A percentile compares a stretch with the other conserved stretches of the same genome.
Conservation (phyloP, 2,329 filamentous ascomycete genomes). For the Epichloe hybrida region DNA sequence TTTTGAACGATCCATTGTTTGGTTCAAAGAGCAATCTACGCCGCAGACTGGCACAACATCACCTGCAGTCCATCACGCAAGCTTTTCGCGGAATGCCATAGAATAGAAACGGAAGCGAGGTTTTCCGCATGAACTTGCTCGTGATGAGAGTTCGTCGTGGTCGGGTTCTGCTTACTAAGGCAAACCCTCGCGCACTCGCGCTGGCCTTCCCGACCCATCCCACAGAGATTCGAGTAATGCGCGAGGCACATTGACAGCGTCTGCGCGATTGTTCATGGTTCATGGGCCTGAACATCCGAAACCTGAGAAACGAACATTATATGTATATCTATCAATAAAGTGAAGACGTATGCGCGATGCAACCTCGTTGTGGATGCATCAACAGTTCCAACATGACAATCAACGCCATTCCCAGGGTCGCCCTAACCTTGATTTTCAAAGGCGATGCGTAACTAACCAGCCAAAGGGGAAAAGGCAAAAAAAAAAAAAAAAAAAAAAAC, state of each 20-base stretch:
- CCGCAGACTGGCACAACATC: background rate
- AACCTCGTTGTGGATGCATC: background rate
- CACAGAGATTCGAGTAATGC: too few relatives aligned
- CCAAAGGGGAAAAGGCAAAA: background rate
- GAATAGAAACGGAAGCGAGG: too few relatives aligned
- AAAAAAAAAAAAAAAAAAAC: too few relatives aligned
- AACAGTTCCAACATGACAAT: background rate
- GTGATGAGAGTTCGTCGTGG: background rate
- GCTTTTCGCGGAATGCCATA: too few relatives aligned
- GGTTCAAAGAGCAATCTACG: background rate
- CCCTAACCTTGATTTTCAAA: too few relatives aligned
- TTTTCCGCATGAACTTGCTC: too few relatives aligned
- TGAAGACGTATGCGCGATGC: background rate
- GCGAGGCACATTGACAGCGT: too few relatives aligned
- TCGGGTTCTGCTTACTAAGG: background rate
- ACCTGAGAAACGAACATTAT: too few relatives aligned
- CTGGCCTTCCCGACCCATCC: too few relatives aligned
- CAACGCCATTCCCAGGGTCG: background rate
- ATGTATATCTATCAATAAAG: background rate
- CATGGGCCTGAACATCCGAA: too few relatives aligned
- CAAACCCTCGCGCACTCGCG: background rate
- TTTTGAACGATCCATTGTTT: slow-evolving; percentile 1
- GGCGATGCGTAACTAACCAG: too few relatives aligned
- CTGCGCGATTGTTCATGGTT: too few relatives aligned
- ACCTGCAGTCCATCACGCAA: background rate